Percentiles rank a stretch among this genome's conserved stretches.
phyloP scores from a whole-genome alignment of 352 stramenopile species.

The Phytophthora litchii region DNA sequence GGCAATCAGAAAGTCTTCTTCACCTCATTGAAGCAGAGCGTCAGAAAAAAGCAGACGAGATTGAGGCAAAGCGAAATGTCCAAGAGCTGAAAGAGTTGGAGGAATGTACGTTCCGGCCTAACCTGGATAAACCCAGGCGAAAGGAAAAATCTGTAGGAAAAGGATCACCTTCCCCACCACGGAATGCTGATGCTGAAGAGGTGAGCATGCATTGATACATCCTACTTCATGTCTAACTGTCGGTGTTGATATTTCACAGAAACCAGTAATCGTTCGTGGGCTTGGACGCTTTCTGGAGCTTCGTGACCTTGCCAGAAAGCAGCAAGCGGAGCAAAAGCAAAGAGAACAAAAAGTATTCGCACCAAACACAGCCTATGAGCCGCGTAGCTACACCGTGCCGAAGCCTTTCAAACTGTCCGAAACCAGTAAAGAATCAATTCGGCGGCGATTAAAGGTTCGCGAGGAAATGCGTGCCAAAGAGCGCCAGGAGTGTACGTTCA shows the following conservation, averaged over 20 bases:
- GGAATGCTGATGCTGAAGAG: conserved; percentile 6
- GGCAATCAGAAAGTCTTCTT: conserved; percentile 70
- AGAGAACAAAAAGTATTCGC: conserved; percentile 71
- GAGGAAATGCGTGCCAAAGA: conserved; percentile 64
- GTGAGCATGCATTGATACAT: conserved; percentile 15
- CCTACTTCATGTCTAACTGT: not conserved
- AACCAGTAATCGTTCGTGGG: conserved; percentile 77
- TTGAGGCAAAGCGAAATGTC: conserved; percentile 64
- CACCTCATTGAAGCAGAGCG: conserved; percentile 72
- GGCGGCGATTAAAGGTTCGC: conserved; percentile 43
- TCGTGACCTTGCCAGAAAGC: conserved; percentile 67
- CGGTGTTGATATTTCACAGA: conserved; percentile 12
- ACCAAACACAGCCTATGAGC: conserved; percentile 59
- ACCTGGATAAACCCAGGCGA: conserved; percentile 36
- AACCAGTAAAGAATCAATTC: conserved; percentile 59
- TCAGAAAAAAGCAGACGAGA: conserved; percentile 54
- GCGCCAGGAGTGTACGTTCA: conserved; percentile 65
- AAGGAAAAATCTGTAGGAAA: conserved; percentile 18
- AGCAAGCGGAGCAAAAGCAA: conserved; percentile 65
- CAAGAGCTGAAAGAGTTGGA: conserved; percentile 68
- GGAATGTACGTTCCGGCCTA: conserved; percentile 87
- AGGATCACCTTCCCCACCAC: conserved; percentile 22
- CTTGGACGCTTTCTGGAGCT: conserved; percentile 82
- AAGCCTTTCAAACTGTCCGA: conserved; percentile 79
- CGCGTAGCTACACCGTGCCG: conserved; percentile 75